Base-by-base conservation (phyloP, 2,329 filamentous ascomycete species). In the Dothistroma pini region DNA sequence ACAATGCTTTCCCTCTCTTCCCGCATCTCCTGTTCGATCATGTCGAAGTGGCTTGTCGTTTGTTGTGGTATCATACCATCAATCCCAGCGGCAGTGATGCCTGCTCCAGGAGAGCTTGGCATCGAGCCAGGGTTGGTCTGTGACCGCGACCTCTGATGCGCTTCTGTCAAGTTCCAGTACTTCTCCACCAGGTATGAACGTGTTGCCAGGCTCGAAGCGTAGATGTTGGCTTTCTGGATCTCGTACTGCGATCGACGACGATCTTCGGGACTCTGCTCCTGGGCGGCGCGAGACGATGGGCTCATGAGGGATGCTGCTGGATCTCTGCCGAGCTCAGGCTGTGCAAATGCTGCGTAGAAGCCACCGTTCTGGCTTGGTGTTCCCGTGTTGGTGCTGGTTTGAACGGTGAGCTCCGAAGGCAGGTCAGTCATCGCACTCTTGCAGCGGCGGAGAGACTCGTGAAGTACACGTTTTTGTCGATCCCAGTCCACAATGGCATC, bases 181-280 rank as follows among this genome's bases (percentile, higher is more conserved):
- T 92, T 88, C 73, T 96, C 91, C 0, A 96, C 90, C 59, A 93
- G 86, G 72, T 91, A 93, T 0, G 90, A 93, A 25, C 92, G 84
- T 0, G 91, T 96, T 2, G 88, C 87, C 10, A 96, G 80, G 69
- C 92, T 89, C 6, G 89, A 93, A 1, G 88, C 86, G 71, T 93
- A 91, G 44, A 96, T 90, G 73, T 96, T 96, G 7, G 91, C 90
- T 73, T 96, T 96, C 73, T 96, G 91, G 32, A 96, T 95, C 75
- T 96, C 92, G 66, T 88, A 91, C 71, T 95, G 90, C 4, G 92
- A 77, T 32, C 71, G 69, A 41, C 77, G 74, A 6, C 78, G 75
- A 44, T 77, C 71, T 61, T 79, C 77, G 1, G 72, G 69, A 12
- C 69, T 63, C 44, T 75, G 72, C 29, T 72, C 69, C n/a, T 59